Conservation (phyloP, 495 filamentous ascomycete genomes). For the Aspergillus haitiensis region DNA sequence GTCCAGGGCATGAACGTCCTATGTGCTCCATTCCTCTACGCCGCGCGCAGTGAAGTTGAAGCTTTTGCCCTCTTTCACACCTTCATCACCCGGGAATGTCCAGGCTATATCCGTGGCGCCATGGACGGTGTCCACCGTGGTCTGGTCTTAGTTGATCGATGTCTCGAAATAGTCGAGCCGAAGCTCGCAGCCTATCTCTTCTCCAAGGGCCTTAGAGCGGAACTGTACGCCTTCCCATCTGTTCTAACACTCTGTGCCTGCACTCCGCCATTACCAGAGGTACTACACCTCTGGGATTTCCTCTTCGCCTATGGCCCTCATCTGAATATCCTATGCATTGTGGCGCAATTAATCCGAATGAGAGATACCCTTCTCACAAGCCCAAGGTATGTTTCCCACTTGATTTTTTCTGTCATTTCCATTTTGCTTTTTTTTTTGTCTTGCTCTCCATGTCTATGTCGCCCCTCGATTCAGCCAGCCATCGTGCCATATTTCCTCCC, state of each 20-base stretch:
- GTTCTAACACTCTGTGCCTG: slow-evolving; percentile 94
- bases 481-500: background rate
- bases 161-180: slow-evolving; percentile 84
- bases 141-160: slow-evolving; percentile 84
- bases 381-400: slow-evolving; percentile 62
- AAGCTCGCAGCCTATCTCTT: slow-evolving; percentile 82
- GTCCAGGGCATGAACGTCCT: slow-evolving; percentile 99
- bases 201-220: slow-evolving; percentile 80
- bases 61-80: slow-evolving; percentile 89
- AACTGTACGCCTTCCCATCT: slow-evolving; percentile 96
- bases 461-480: slow-evolving; percentile 6
- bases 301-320: slow-evolving; percentile 93
- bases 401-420: background rate
- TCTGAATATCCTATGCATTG: slow-evolving; percentile 93
- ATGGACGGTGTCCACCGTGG: slow-evolving; percentile 98
- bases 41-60: slow-evolving; percentile 89
- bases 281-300: slow-evolving; percentile 96
- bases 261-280: slow-evolving; percentile 94
- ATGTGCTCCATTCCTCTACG: slow-evolving; percentile 95
- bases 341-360: slow-evolving; percentile 90
- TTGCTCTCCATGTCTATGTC: background rate
- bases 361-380: slow-evolving; percentile 78
- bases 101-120: slow-evolving; percentile 89
- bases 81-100: slow-evolving; percentile 85
- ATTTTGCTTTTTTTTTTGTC: slow-evolving; percentile 8